phyloP scores from a whole-genome alignment of 768 basidiomycete genomes.

The Pleurotus tuoliensis region DNA sequence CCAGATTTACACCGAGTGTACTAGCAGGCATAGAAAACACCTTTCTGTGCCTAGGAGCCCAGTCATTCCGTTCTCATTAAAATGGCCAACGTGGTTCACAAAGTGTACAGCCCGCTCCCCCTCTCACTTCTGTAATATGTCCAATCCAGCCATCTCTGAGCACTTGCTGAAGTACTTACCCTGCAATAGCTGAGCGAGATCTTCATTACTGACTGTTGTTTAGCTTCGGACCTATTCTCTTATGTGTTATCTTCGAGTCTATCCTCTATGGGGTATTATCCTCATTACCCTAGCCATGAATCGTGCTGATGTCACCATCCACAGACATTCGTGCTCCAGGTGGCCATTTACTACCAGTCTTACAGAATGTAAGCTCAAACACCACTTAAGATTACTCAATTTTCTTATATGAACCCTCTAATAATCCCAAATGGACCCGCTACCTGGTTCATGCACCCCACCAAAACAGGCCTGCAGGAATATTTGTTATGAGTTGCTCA shows the following conservation, averaged over 20 bases:
- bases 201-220: background rate
- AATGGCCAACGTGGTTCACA: background rate
- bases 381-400: background rate
- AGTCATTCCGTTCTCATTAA: background rate
- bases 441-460: conserved; percentile 24
- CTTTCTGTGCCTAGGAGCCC: background rate
- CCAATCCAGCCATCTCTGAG: background rate
- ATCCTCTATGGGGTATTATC: conserved; percentile 12
- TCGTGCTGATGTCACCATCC: background rate
- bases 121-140: background rate
- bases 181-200: too few relatives aligned
- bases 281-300: background rate
- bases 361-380: conserved; percentile 5
- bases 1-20: background rate
- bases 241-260: conserved; percentile 15
- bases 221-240: conserved; percentile 14
- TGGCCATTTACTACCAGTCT: conserved; percentile 7
- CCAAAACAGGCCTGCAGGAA: too few relatives aligned
- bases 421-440: conserved; percentile 29
- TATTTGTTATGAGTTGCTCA: background rate
- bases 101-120: background rate
- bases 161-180: background rate
- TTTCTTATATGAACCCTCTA: conserved; percentile 7
- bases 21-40: too few relatives aligned
- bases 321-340: conserved; percentile 17